Evolutionary conservation across 352 stramenopile genomes (phyloP).

Genomic region (Pythium guiyangense): DNA sequence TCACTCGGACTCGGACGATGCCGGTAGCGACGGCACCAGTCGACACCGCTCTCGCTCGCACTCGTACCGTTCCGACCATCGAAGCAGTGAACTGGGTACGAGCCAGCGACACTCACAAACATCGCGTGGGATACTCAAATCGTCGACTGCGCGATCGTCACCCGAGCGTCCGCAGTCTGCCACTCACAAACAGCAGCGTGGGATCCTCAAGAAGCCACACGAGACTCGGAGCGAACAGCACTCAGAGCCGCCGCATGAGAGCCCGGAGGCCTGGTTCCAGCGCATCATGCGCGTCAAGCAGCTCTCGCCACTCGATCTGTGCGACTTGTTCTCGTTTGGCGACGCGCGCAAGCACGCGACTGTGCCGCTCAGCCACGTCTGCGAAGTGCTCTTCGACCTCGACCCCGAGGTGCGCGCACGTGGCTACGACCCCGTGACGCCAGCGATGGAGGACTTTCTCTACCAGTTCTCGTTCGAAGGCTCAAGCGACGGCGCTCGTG

Average conservation of each 20-base stretch:
- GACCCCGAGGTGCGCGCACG: slow-evolving; percentile 15
- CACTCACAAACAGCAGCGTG: not conserved
- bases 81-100: too few relatives aligned
- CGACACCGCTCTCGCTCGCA: too few relatives aligned
- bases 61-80: too few relatives aligned
- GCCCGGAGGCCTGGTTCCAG: slow-evolving; percentile 48
- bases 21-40: too few relatives aligned
- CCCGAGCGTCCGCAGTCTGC: too few relatives aligned
- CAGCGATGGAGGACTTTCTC: slow-evolving; percentile 51
- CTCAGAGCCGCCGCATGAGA: slow-evolving; percentile 12
- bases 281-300: slow-evolving; percentile 35
- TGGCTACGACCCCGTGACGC: slow-evolving; percentile 36
- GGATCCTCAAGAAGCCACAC: too few relatives aligned
- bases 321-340: slow-evolving; percentile 46
- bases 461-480: slow-evolving; percentile 42
- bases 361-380: slow-evolving; percentile 45
- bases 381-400: slow-evolving; percentile 52
- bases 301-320: slow-evolving; percentile 51
- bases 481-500: slow-evolving; percentile 1
- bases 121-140: too few relatives aligned
- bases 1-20: too few relatives aligned
- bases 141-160: too few relatives aligned
- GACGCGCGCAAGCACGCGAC: slow-evolving; percentile 28
- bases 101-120: too few relatives aligned
- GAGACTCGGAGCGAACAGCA: not conserved